Evolutionary conservation across 495 filamentous ascomycete genomes (phyloP), one percentile per base, ranked within the genome.

Genomic region (Aspergillus incahuasiensis): DNA sequence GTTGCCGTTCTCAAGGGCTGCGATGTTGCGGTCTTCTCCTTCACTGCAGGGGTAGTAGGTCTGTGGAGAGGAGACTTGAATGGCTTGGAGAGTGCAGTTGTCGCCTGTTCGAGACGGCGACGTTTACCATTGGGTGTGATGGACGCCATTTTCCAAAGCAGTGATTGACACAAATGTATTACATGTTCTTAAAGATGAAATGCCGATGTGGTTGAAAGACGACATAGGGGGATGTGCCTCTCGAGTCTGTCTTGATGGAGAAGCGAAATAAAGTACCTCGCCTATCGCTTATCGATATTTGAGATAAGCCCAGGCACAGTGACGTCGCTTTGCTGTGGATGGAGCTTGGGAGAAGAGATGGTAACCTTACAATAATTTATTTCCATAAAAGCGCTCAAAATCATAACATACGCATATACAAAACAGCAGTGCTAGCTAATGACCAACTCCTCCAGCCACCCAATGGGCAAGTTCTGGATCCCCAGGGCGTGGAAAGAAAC

Each of bases 401-500:
- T 55, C 39, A 52, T 60, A 60, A 46, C 52, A 52, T 61, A 63
- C 52, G 59, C 44, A 34, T n/a, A 42, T 51, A 35, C 5, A 35
- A 35, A 3, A 35, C 2, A 35, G 32, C 4, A 7, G 12, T 11
- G 32, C 4, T 11, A 35, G 32, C 74, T 65, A 91, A 79, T 90
- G 87, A 6, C 87, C 88, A 40, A 90, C 79, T 0, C 83, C 88
- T n/a, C 88, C 88, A 21, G 80, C 87, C 28, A 79, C 81, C 90
- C 90, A 92, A 58, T 85, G 78, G 43, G 67, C 75, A 68, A 88
- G 89, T 32, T 86, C 82, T 9, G 87, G 86, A 66, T 89, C 85
- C 1, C 82, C 86, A 22, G 83, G 86, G 50, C 76, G 81, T 16
- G 88, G 89, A 60, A 91, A 91, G 49, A 90, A 70, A 0, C 86